Conservation (phyloP, 306 rosid genomes). For the Hippophae gyantsensis region DNA sequence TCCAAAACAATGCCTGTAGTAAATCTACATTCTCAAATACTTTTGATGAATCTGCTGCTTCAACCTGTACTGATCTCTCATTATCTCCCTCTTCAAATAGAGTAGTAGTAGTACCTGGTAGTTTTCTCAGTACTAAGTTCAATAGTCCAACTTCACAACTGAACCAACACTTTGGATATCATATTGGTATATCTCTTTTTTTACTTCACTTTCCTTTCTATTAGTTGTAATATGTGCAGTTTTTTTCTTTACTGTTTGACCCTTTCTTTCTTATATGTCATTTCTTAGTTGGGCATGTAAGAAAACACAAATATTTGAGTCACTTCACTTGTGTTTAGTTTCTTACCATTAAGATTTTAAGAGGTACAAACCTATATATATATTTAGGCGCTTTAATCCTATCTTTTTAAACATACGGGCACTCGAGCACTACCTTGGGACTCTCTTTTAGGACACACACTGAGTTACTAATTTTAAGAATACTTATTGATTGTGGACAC, state of each 20-base stretch:
- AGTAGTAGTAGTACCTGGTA: not conserved
- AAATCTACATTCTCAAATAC: slow-evolving; percentile 54
- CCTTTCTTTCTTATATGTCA: not conserved
- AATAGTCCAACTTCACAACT: slow-evolving; percentile 10
- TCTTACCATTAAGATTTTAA: too few species aligned
- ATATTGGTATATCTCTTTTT: slow-evolving; percentile 25
- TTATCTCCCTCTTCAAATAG: slow-evolving; percentile 40
- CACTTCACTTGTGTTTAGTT: too few species aligned
- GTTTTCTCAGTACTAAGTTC: slow-evolving; percentile 4
- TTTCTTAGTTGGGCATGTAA: not conserved
- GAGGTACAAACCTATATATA: too few species aligned
- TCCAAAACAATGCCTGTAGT: slow-evolving; percentile 33
- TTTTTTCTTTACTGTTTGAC: not conserved
- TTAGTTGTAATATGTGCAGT: not conserved
- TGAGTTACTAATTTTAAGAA: too few species aligned
- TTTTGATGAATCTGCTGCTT: slow-evolving; percentile 33
- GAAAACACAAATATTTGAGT: too few species aligned
- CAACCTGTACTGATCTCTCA: slow-evolving; percentile 57
- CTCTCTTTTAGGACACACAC: too few species aligned
- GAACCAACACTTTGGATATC: slow-evolving; percentile 20
- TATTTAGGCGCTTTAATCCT: too few species aligned
- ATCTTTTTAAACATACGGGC: too few species aligned
- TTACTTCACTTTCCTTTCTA: not conserved
- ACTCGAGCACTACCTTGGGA: too few species aligned
- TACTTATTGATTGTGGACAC: too few species aligned